Evolutionary conservation across 2,329 filamentous ascomycete genomes (phyloP), one percentile per base, ranked within the genome.

Genomic region (Sporothrix humicola): DNA sequence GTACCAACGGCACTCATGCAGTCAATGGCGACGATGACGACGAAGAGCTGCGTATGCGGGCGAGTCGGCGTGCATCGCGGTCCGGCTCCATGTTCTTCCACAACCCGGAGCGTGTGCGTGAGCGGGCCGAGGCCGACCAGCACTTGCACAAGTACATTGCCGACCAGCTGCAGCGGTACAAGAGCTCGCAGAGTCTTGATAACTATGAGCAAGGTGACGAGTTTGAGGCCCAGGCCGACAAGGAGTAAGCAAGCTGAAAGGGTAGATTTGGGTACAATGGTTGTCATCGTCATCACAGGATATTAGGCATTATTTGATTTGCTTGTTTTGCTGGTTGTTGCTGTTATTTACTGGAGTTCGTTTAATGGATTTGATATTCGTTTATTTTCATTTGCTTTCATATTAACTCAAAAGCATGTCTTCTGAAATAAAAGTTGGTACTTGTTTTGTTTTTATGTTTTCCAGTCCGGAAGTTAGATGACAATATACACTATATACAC

Each of bases 61-160:
- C 26, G 9, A 81, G 82, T 15, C 82, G 84, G 26, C 77, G 81
- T 17, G 75, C 77, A 1, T 79, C 80, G 17, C 73, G 75, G 44
- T 74, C 78, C 26, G 75, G 76, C 9, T 77, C 77, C 73, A 76
- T 76, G 23, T 87, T 90, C 59, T 84, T 88, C 13, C 83, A 86
- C 59, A 85, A 87, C 59, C 85, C 87, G n/a, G 88, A 88, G 52
- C 82, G 84, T 66, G 77, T 83, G 71, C 83, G 83, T 73, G 83
- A 87, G 77, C 84, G 85, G 42, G 81, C 80, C 48, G 87, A 90
- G 78, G 89, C 89, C 0, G 88, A 94, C 78, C 85, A 88, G 72
- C 92, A 96, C 77, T 89, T 97, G 79, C 91, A 93, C 75, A 88
- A 89, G 76, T 97, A 97, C 81, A 92, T 98, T 73, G 90, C 88